Evolutionary conservation across 805 yeast species (phyloP), one percentile per base, ranked within the genome.

Genomic region (Saccharomyces eubayanus): DNA sequence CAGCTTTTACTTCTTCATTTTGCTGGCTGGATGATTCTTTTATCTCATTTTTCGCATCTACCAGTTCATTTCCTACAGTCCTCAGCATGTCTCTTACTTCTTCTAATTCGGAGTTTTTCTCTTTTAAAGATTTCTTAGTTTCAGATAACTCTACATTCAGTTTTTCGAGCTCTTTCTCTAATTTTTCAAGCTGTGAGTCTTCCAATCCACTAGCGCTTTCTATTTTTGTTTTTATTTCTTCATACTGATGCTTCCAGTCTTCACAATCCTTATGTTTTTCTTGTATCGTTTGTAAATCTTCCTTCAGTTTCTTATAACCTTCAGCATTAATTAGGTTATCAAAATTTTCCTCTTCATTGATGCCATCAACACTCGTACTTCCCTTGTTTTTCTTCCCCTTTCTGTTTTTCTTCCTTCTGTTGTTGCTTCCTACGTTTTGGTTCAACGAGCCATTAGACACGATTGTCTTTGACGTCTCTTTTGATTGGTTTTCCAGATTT

Each of bases 41-140:
- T 21, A 83, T 51, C 52, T 80, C 71, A 48, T 85, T 89, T 58
- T 79, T 81, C 0, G 89, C 81, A 5, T 79, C 77, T 1, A 90
- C 95, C 6, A 90, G 73, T 50, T 89, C 95, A 62, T 87, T 80
- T 1, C 97, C 97, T 28, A 90, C 76, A 53, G 80, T 82, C 57
- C 78, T 78, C 52, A 91, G 67, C 88, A 85, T 87, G 54, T 89
- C 97, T 62, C 83, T 80, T 51, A 87, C 74, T 51, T 75, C 77
- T 48, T 82, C 89, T 16, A 89, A 71, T 62, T 90, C 96, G 52
- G 81, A 87, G 11, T 63, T 54, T 55, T 82, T 82, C 8, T 63
- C 48, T 31, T 66, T 69, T n/a, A 81, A 53, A 6, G 70, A 67
- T 2, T 59, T 52, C 30, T 66, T 71, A 3, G 71, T 31, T 5